phyloP scores from a whole-genome alignment of 495 filamentous ascomycete genomes.

The Penicillium paxilli region DNA sequence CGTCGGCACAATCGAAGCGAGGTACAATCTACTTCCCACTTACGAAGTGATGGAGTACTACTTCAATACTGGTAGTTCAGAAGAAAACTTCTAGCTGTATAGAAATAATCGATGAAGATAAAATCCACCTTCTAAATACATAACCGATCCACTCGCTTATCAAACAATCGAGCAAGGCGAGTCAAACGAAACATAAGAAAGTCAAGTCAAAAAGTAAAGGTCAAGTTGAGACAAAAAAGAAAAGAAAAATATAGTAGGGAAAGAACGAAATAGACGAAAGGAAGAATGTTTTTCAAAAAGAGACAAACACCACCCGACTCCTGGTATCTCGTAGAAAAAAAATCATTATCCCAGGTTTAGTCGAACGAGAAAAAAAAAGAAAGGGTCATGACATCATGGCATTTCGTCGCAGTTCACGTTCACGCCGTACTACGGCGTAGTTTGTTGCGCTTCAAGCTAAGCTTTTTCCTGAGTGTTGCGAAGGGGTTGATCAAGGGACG shows the following conservation, averaged over 20 bases:
- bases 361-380: background rate
- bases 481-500: slow-evolving; percentile 34
- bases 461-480: slow-evolving; percentile 29
- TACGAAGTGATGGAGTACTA: too few relatives aligned
- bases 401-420: background rate
- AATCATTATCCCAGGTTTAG: slow-evolving; percentile 8
- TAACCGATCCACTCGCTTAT: background rate
- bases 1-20: too few relatives aligned
- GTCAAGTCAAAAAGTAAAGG: too few relatives aligned
- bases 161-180: background rate
- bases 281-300: background rate
- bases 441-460: slow-evolving; percentile 36
- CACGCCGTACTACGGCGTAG: slow-evolving; percentile 29
- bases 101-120: background rate
- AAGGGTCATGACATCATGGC: background rate
- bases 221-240: background rate
- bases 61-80: too few relatives aligned
- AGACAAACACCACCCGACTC: background rate
- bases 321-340: slow-evolving; percentile 4
- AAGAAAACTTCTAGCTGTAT: background rate
- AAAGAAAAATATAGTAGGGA: background rate
- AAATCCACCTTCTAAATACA: background rate
- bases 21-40: too few relatives aligned
- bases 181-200: background rate
- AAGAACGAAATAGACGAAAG: background rate